Conservation (phyloP, 306 rosid genomes). For the Acacia acuminata region DNA sequence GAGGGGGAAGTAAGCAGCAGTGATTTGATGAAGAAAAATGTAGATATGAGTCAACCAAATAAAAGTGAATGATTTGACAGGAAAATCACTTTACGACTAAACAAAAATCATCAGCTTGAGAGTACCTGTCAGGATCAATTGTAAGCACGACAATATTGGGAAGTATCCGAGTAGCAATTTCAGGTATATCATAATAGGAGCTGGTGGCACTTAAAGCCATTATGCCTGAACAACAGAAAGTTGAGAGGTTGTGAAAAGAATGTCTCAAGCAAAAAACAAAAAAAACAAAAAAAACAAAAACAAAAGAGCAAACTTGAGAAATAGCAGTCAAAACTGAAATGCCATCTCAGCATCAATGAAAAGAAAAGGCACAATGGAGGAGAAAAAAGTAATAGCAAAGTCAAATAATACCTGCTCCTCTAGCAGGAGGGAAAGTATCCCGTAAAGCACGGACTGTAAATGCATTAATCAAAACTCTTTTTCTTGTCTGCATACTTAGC, state of each 20-base stretch:
- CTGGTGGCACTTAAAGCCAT: constrained; percentile 99
- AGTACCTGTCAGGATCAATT: constrained; percentile 91
- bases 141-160: constrained; percentile 91
- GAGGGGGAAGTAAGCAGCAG: background rate
- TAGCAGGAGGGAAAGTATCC: constrained; percentile 93
- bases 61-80: constrained; percentile 20
- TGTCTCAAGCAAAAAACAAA: constrained; percentile 9
- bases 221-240: constrained; percentile 63
- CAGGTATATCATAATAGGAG: constrained; percentile 86
- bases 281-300: background rate
- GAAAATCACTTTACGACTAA: constrained; percentile 19
- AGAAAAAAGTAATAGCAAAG: constrained; percentile 15
- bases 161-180: constrained; percentile 94
- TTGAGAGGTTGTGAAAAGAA: constrained; percentile 8
- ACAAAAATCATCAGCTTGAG: constrained; percentile 16
- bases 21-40: background rate
- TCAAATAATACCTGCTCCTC: constrained; percentile 86
- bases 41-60: constrained; percentile 1
- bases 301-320: constrained; percentile 14
- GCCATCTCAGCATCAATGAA: background rate
- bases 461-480: constrained; percentile 95
- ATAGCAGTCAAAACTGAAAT: background rate
- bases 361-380: background rate
- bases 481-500: constrained; percentile 79
- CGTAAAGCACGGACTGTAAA: constrained; percentile 98